These are phyloP conservation scores for Clarireedia paspali DNA, from an alignment of 2,329 filamentous ascomycete species.

Conservation along the genomic window DNA sequence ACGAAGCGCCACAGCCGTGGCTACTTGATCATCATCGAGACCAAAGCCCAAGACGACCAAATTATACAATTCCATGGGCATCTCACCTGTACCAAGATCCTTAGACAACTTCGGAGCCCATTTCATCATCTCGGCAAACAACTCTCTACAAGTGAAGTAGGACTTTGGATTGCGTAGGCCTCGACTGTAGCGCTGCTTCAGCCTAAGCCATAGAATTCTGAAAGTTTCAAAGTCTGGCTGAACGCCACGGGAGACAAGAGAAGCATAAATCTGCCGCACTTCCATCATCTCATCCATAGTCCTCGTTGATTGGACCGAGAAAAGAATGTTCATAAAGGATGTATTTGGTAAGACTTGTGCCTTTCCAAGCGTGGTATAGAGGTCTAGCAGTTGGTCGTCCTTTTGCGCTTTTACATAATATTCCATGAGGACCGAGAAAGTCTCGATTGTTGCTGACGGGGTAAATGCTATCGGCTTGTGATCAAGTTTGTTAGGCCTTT, in stretches of 20 bases:
- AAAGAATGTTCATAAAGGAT: conserved; percentile 73
- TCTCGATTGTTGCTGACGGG: conserved; percentile 65
- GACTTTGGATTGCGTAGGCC: neutral
- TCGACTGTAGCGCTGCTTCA: conserved; percentile 16
- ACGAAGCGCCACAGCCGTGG: conserved; percentile 41
- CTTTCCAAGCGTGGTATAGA: conserved; percentile 55
- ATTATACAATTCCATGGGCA: conserved; percentile 42
- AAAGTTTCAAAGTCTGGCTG: conserved; percentile 27
- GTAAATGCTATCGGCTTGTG: conserved; percentile 31
- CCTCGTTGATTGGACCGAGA: conserved; percentile 38
- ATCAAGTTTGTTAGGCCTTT: conserved; percentile 12
- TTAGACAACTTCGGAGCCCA: conserved; percentile 27
- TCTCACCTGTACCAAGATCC: conserved; percentile 27
- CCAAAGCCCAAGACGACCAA: conserved; percentile 45
- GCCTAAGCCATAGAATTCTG: conserved; percentile 24
- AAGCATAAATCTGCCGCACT: neutral
- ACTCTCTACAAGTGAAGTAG: conserved; percentile 12
- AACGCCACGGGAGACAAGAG: conserved; percentile 8
- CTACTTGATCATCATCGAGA: conserved; percentile 39
- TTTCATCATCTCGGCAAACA: conserved; percentile 41
- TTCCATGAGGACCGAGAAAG: conserved; percentile 66
- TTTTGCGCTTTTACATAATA: conserved; percentile 60
- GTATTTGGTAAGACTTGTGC: conserved; percentile 61
- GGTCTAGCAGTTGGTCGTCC: conserved; percentile 46
- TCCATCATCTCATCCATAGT: conserved; percentile 2